Base-by-base conservation (phyloP, 257 asterid genomes). In the Fraxinus americana region DNA sequence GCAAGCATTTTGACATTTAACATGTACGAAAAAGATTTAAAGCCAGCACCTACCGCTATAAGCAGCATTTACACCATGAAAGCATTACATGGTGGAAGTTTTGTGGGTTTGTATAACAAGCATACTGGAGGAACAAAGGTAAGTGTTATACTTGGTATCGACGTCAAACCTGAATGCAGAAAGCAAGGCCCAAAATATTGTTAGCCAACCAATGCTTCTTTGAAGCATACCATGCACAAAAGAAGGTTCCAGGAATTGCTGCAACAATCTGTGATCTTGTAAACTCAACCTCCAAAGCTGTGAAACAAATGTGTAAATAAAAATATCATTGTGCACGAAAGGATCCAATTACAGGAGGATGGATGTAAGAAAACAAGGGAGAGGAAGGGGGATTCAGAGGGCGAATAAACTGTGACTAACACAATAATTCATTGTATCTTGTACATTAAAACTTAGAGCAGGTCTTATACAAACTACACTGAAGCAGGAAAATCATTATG, bases 131-230 rank as follows among this genome's bases (percentile, higher is more conserved):
- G 13, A 9, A 38, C 74, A 54, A 54, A 54, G 21, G 68, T 25
- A 63, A 63, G 14, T 27, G 35, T 27, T 43, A 72, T n/a, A 71
- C 23, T 14, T 35, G 65, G 29, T n/a, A 29, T 69, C 39, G 80
- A 54, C 29, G 54, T 67, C 75, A 66, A 72, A 95, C 98, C 97
- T 94, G 99, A 88, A 96, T 90, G 94, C 92, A 91, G 87, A 96
- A 96, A 36, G 98, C 94, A 66, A 93, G 97, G 73, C 99, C 98
- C 92, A 96, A 85, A 54, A 90, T 86, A 63, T 96, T 96, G 89
- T 93, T 96, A 77, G 99, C 97, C 43, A 93, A 92, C 99, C 99
- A 96, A 81, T 96, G 99, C 92, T 96, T 96, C 90, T 91, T 82
- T 57, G 86, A 86, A 75, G 98, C 99, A 87, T 96, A 93, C 98